Conservation (phyloP, 352 stramenopile genomes). For the Phytophthora capsici region DNA sequence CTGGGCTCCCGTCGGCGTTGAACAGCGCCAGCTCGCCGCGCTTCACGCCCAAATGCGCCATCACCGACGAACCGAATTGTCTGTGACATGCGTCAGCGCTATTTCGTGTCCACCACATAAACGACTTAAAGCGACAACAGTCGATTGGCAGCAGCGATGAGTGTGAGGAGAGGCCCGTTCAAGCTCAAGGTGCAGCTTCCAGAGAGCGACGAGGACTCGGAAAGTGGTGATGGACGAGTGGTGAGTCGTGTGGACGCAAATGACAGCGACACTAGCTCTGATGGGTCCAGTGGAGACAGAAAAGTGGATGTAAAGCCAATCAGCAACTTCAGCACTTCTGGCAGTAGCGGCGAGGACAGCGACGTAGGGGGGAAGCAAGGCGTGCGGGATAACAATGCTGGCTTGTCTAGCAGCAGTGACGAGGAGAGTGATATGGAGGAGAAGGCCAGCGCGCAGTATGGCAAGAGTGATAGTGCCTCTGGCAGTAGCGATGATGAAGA, state of each 20-base stretch:
- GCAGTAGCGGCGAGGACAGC: not conserved
- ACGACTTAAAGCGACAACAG: not conserved
- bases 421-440: not conserved
- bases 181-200: slow-evolving; percentile 14
- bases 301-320: too few species aligned
- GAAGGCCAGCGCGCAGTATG: not conserved
- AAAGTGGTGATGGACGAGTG: slow-evolving; percentile 32
- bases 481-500: slow-evolving; percentile 1
- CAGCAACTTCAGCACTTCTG: too few species aligned
- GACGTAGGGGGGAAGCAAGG: not conserved
- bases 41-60: slow-evolving; percentile 65
- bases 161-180: slow-evolving; percentile 2
- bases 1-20: slow-evolving; percentile 24
- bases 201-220: slow-evolving; percentile 31
- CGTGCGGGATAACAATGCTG: not conserved
- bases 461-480: slow-evolving; percentile 1
- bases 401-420: not conserved
- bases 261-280: slow-evolving; percentile 25
- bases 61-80: too few species aligned
- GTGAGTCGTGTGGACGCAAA: not conserved
- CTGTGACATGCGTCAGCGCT: not conserved
- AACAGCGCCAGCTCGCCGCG: slow-evolving; percentile 63
- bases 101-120: slow-evolving; percentile 7
- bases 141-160: slow-evolving; percentile 12
- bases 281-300: slow-evolving; percentile 1